Evolutionary conservation across 2,329 filamentous ascomycete species (phyloP).

Genomic region (Cytospora chrysosperma): DNA sequence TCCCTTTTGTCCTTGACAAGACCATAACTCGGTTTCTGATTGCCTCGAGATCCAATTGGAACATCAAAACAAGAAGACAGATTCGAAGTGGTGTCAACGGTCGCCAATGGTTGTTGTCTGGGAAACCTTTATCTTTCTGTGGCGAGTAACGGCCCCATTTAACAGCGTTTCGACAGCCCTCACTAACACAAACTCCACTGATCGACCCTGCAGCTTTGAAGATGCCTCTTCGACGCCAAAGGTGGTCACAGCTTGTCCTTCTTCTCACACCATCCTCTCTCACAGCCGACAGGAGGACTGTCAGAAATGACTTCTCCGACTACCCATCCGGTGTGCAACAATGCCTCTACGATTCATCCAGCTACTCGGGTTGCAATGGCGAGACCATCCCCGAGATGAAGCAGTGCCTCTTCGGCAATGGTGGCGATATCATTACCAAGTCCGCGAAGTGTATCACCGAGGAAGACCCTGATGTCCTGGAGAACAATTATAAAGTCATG

Average conservation of each 20-base stretch:
- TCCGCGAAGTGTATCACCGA: slow-evolving; percentile 47
- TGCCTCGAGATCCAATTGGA: no score
- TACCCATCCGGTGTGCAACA: slow-evolving; percentile 43
- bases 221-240: slow-evolving; percentile 1
- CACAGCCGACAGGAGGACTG: slow-evolving; percentile 28
- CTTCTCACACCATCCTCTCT: slow-evolving; percentile 24
- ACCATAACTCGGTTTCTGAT: no score
- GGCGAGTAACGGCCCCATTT: slow-evolving; percentile 8
- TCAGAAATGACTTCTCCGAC: slow-evolving; percentile 42
- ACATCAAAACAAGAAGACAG: neutral
- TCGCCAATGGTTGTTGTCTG: slow-evolving; percentile 2
- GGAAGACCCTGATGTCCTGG: slow-evolving; percentile 37
- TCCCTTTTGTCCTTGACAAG: neutral
- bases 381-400: slow-evolving; percentile 43
- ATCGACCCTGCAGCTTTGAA: neutral
- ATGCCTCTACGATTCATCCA: slow-evolving; percentile 45
- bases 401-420: slow-evolving; percentile 49
- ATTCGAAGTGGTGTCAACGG: slow-evolving; percentile 20
- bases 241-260: slow-evolving; percentile 28
- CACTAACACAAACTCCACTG: no score
- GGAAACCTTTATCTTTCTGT: no score
- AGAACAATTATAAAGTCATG: slow-evolving; percentile 45
- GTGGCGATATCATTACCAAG: slow-evolving; percentile 48
- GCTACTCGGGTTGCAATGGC: slow-evolving; percentile 41
- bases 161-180: slow-evolving; percentile 6